These are phyloP conservation scores for Dictyostelium discoideum DNA, from an alignment of 78 protist species.

Conservation along the genomic window dicty_2.7 NC_007091.3:3795001-3795500, in stretches of 20 bases:
- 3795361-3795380: slow-evolving; percentile 73
- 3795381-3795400: slow-evolving; percentile 76
- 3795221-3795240: too few relatives aligned
- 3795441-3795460: slow-evolving; percentile 86
- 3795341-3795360: slow-evolving; percentile 88
- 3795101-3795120: slow-evolving; percentile 17
- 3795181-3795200: background rate
- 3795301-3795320: slow-evolving; percentile 28
- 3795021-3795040: background rate
- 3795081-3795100: slow-evolving; percentile 10
- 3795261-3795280: background rate
- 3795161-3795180: background rate
- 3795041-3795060: background rate
- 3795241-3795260: too few relatives aligned
- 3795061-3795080: slow-evolving; percentile 5
- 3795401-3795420: slow-evolving; percentile 82
- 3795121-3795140: slow-evolving; percentile 4
- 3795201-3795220: too few relatives aligned
- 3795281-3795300: background rate
- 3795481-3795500: slow-evolving; percentile 85
- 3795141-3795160: background rate
- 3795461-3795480: slow-evolving; percentile 86
- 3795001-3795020: background rate
- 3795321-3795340: slow-evolving; percentile 79
- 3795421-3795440: slow-evolving; percentile 84